Base-by-base conservation (phyloP, 2,329 filamentous ascomycete genomes). In the Phoma sp. region DNA sequence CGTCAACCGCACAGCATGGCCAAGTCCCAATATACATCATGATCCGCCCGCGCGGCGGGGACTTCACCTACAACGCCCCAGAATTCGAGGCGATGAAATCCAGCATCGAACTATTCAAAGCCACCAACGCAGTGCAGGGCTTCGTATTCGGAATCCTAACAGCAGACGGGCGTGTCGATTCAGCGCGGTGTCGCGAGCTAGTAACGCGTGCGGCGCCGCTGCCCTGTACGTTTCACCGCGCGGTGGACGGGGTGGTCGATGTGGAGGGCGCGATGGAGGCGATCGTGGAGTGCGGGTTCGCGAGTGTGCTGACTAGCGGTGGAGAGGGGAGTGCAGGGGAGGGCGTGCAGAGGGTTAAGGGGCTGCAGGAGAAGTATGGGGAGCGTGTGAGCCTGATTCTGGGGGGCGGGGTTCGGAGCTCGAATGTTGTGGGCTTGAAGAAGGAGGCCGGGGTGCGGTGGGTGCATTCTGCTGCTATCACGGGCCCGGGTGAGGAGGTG, bases 191-290 rank as follows among this genome's bases (percentile, higher is more conserved):
- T 43, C 61, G 54, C 21, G 68, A 76, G 41, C 65, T 84, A 6
- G 76, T 85, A 0, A 50, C 64, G 12, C 57, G 75, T 3, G 80
- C 81, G 1, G 64, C 58, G 2, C 74, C 76, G 3, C 63, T 76
- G 24, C 77, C 79, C 2, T 84, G 81, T 62, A 84, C 82, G 2
- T 85, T 85, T 47, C 82, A 85, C 63, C 76, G 82, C 7, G 83
- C 82, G 0, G 81, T 85, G 58, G 83, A 85, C 62, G 61, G 73
- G 37, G 74, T 79, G 0, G 32, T 38, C 4, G 66, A 75, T 58
- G 47, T 68, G 12, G 51, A 63, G 0, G 46, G 63, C 39, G 76
- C 71, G 1, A 61, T 79, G 9, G 66, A 76, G 8, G 69, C 70
- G 17, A 67, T 82, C n/a, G 64, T 77, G 0, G 52, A 44, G 1